These are phyloP conservation scores for Fusarium palustre DNA, from an alignment of 2,329 filamentous ascomycete genomes.

Conservation along the genomic window DNA sequence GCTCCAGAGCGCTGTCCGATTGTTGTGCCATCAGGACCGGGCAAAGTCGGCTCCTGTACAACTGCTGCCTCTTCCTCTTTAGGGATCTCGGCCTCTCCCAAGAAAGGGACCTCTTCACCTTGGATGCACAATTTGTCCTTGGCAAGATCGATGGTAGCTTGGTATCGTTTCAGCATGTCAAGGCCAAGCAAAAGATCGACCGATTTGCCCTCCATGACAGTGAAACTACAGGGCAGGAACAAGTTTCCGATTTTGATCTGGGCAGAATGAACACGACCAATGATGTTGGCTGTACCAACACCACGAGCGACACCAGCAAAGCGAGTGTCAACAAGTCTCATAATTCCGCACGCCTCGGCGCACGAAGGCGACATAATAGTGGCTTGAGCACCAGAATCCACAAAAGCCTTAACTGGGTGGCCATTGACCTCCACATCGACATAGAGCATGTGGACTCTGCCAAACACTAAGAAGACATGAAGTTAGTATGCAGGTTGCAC, in stretches of 20 bases:
- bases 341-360: slow-evolving; percentile 92
- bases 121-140: slow-evolving; percentile 89
- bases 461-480: slow-evolving; percentile 75
- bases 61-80: slow-evolving; percentile 81
- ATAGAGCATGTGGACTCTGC: slow-evolving; percentile 94
- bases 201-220: slow-evolving; percentile 98
- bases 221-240: slow-evolving; percentile 93
- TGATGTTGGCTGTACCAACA: slow-evolving; percentile 93
- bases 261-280: slow-evolving; percentile 94
- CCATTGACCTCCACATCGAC: slow-evolving; percentile 96
- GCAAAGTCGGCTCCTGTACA: slow-evolving; percentile 83
- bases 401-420: slow-evolving; percentile 91
- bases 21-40: slow-evolving; percentile 87
- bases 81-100: slow-evolving; percentile 95
- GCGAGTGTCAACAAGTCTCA: slow-evolving; percentile 92
- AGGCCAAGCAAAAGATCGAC: slow-evolving; percentile 93
- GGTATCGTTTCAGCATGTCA: slow-evolving; percentile 97
- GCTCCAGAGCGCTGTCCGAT: slow-evolving; percentile 88
- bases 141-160: slow-evolving; percentile 89
- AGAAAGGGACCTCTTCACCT: slow-evolving; percentile 86
- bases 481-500: slow-evolving; percentile 7
- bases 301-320: slow-evolving; percentile 93
- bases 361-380: slow-evolving; percentile 98
- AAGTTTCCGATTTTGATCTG: slow-evolving; percentile 92
- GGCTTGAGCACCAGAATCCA: slow-evolving; percentile 96